These are phyloP conservation scores for Aspergillus biplanus DNA, from an alignment of 495 filamentous ascomycete species.

Conservation along the genomic window DNA sequence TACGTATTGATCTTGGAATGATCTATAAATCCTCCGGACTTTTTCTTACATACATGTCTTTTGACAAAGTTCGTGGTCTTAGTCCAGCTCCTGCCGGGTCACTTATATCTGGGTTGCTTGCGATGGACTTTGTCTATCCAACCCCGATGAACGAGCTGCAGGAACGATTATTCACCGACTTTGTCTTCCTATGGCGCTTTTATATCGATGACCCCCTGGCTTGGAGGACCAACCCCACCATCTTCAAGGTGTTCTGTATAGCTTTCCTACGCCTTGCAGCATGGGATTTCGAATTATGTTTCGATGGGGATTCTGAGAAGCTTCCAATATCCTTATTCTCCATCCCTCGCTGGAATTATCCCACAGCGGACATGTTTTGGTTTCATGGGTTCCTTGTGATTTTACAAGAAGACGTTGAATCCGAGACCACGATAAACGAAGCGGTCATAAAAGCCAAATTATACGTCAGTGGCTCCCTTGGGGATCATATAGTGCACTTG, in stretches of 20 bases:
- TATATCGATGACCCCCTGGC: conserved; percentile 25
- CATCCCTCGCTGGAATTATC: conserved; percentile 18
- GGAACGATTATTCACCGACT: conserved; percentile 24
- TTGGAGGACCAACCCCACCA: conserved; percentile 14
- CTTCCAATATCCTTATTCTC: conserved; percentile 21
- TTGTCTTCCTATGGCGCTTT: conserved; percentile 23
- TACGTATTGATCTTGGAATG: background rate
- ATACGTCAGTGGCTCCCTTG: conserved; percentile 6
- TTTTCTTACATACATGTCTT: background rate
- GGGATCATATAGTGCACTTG: conserved; percentile 1
- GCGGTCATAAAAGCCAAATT: conserved; percentile 21
- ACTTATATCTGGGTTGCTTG: conserved; percentile 7
- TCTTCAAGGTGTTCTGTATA: conserved; percentile 20
- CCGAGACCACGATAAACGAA: conserved; percentile 15
- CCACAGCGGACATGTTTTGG: conserved; percentile 19
- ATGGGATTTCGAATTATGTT: conserved; percentile 27
- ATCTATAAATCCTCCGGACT: background rate
- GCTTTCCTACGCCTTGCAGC: conserved; percentile 26
- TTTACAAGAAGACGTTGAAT: conserved; percentile 17
- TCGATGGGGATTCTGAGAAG: background rate
- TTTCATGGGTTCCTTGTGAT: conserved; percentile 23
- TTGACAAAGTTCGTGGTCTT: background rate
- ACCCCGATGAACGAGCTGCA: conserved; percentile 27
- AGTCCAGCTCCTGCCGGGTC: background rate
- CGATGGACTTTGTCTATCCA: conserved; percentile 17